phyloP scores from a whole-genome alignment of 805 yeast genomes.

The Wickerhamomyces alni region DNA sequence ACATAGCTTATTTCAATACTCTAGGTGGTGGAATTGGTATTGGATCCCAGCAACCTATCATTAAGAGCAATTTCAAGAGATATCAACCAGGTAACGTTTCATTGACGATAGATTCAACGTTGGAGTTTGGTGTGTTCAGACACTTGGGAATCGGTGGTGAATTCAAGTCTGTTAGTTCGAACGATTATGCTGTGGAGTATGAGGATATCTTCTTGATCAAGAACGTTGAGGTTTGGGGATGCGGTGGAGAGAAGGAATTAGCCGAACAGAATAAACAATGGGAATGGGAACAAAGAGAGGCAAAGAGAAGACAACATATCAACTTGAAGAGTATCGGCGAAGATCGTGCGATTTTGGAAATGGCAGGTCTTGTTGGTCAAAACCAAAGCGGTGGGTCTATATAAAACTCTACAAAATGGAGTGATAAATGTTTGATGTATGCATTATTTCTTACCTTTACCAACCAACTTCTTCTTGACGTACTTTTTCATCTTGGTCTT shows the following conservation, averaged over 20 bases:
- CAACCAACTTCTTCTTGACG: slow-evolving; percentile 69
- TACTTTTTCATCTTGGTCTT: slow-evolving; percentile 79
- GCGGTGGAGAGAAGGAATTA: slow-evolving; percentile 74
- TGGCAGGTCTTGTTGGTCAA: slow-evolving; percentile 64
- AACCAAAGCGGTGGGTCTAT: slow-evolving; percentile 35
- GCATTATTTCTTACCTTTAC: slow-evolving; percentile 38
- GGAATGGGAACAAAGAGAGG: slow-evolving; percentile 92
- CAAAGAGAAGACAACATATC: slow-evolving; percentile 66
- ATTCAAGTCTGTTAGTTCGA: slow-evolving; percentile 30
- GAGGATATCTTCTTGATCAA: slow-evolving; percentile 70
- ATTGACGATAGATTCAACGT: slow-evolving; percentile 65
- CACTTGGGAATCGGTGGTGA: slow-evolving; percentile 55
- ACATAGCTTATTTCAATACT: slow-evolving; percentile 60
- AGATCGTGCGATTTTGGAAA: slow-evolving; percentile 77
- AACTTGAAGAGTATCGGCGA: slow-evolving; percentile 66
- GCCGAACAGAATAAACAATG: slow-evolving; percentile 71
- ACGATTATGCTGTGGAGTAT: slow-evolving; percentile 29
- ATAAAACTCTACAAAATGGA: too few species aligned
- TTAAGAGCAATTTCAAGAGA: slow-evolving; percentile 38
- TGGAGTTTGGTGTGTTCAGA: slow-evolving; percentile 79
- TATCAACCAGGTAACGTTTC: slow-evolving; percentile 74
- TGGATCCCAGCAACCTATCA: slow-evolving; percentile 63
- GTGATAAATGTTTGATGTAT: too few species aligned
- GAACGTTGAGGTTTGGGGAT: slow-evolving; percentile 88
- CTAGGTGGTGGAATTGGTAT: slow-evolving; percentile 79